phyloP scores from a whole-genome alignment of 768 basidiomycete genomes.

The Lactarius psammicola region DNA sequence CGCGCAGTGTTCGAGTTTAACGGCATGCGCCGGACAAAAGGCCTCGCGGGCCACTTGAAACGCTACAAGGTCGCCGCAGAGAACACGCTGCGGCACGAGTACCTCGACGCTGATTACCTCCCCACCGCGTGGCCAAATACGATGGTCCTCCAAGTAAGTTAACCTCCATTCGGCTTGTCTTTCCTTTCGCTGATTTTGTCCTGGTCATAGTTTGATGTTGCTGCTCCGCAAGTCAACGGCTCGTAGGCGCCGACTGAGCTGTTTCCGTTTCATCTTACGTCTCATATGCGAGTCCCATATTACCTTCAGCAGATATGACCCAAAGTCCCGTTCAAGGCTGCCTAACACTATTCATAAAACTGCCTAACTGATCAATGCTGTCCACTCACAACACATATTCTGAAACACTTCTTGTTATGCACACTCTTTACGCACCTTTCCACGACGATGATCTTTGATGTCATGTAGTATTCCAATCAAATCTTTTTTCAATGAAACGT shows the following conservation, averaged over 20 bases:
- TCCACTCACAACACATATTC: background rate
- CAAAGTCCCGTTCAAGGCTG: background rate
- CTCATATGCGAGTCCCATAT: background rate
- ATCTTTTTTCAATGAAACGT: background rate
- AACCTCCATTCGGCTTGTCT: background rate
- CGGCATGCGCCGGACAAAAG: constrained; percentile 64
- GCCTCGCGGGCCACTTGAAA: constrained; percentile 61
- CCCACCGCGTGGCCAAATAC: constrained; percentile 66
- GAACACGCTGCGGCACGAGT: constrained; percentile 51
- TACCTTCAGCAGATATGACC: background rate
- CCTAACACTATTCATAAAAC: background rate
- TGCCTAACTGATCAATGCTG: background rate
- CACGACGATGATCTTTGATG: background rate
- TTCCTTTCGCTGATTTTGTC: background rate
- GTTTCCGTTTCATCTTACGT: background rate
- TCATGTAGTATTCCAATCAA: background rate
- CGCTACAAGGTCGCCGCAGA: constrained; percentile 49
- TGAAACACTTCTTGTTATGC: background rate
- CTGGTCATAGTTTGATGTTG: constrained; percentile 8
- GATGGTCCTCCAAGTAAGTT: constrained; percentile 56
- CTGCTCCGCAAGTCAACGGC: background rate
- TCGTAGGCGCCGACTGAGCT: background rate
- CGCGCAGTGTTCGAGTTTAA: constrained; percentile 58
- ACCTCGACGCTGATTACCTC: constrained; percentile 51
- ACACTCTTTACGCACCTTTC: background rate